Base-by-base conservation (phyloP, 1,139 yeast species). In the Kodamaea suecica region DNA sequence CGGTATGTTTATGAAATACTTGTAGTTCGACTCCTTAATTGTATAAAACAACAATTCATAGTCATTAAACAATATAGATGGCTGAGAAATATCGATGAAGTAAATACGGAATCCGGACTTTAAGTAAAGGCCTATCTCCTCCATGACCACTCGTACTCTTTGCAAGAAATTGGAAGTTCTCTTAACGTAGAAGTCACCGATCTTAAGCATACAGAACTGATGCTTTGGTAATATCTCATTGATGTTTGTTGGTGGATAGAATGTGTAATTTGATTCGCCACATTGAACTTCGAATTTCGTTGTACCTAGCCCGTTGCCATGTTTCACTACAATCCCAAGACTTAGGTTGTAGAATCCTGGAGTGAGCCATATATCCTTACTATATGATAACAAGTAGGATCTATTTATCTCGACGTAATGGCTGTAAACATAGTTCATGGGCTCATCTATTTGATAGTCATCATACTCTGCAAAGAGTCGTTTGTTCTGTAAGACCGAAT, bases 101-200 rank as follows among this genome's bases (percentile, higher is more conserved):
- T 72, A 77, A 4, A 82, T 70, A 20, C 78, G 53, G 38, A 80
- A 70, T 1, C 82, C 81, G 1, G 76, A 64, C 47, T 79, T 80
- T 27, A 76, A 52, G 42, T 70, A 68, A 17, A 73, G 55, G 0
- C 84, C 85, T 4, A 72, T 67, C 44, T 81, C 88, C 45, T 78
- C 84, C 70, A 80, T 70, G 1, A 64, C 56, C 12, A 82, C 50
- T 27, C 65, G 65, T 3, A 78, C 63, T 38, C 62, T 61, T 15
- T 58, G 50, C 26, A 70, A 45, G 29, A 23, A 9, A 23, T 12
- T n/a, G 4, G 2, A 7, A 10, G 15, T 20, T 6, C 31, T 40
- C 2, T 50, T 48, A 4, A 70, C 55, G n/a, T 44, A 48, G 44
- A 80, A 75, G 34, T 62, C 66, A 0, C 84, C 85, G 17, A 78